Evolutionary conservation across 495 filamentous ascomycete genomes (phyloP), one percentile per base, ranked within the genome.

Genomic region (Niebla homalea): DNA sequence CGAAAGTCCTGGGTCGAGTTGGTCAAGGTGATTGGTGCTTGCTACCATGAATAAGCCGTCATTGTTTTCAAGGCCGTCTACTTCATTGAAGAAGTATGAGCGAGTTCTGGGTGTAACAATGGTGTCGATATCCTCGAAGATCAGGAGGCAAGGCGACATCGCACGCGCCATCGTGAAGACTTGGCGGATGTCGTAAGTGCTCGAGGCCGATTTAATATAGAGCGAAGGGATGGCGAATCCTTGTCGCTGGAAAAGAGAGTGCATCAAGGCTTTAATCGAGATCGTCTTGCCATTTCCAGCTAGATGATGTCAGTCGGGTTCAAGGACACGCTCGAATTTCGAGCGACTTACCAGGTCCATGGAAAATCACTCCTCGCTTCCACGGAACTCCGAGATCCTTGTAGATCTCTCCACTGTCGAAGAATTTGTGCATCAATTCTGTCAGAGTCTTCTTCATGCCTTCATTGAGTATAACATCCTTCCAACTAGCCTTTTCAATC

Each of bases 251-350:
- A 43, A 52, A 14, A 83, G 60, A 36, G 67, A 72, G 52, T 77
- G 68, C 77, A 83, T 84, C 42, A 79, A 64, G 7, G 81, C 81
- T 64, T 83, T 83, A 65, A 83, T 79, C 20, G 70, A 74, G 53
- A 83, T 76, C n/a, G 81, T 83, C 63, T 85, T 85, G 6, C 81
- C 81, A 54, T 82, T 83, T 16, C 74, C 70, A 1, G 73, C 67
- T 48, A 8, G 3, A 36, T 18, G 18, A 1, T 64, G 59, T 23
- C 68, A 70, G 53, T 71, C 60, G 18, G 72, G 57, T 42, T 71
- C 16, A 22, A 11, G 10, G 29, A 32, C 6, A 12, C 29, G 29
- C 2, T 12, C 14, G 29, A 12, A 32, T 32, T 32, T 32, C 7
- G 29, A 32, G 29, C 29, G 7, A 32, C 45, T 26, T 48, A 48